Evolutionary conservation across 306 rosid species (phyloP).

Genomic region (Lagenaria siceraria): DNA sequence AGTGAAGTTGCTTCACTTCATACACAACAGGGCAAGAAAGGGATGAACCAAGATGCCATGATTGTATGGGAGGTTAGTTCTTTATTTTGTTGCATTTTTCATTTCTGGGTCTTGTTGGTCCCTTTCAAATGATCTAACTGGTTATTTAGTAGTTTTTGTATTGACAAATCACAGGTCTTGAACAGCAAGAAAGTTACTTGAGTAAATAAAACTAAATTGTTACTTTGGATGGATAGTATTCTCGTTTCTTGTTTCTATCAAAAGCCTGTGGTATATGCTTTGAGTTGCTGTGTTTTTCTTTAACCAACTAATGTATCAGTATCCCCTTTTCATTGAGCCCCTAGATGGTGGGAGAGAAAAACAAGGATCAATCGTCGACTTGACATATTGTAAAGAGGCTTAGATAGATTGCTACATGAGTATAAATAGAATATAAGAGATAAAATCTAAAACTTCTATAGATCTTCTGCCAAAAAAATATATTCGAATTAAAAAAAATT

Average conservation of each 20-base stretch:
- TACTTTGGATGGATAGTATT: not conserved
- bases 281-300: not conserved
- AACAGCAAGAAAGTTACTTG: not conserved
- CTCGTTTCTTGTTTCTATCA: not conserved
- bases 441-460: not conserved
- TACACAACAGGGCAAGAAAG: conserved; percentile 93
- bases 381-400: not conserved
- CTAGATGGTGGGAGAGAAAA: not conserved
- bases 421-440: not conserved
- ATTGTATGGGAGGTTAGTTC: conserved; percentile 80
- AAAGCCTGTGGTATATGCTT: not conserved
- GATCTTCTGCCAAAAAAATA: not conserved
- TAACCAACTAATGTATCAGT: not conserved
- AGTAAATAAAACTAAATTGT: not conserved
- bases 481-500: not conserved
- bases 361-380: not conserved
- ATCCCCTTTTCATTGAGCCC: not conserved
- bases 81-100: conserved; percentile 1
- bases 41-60: conserved; percentile 96
- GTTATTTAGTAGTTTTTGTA: not conserved
- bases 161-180: not conserved
- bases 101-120: not conserved
- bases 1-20: conserved; percentile 56
- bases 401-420: not conserved
- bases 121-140: not conserved